Conservation (phyloP, 805 yeast genomes). For the Spencermartinsiella europaea region DNA sequence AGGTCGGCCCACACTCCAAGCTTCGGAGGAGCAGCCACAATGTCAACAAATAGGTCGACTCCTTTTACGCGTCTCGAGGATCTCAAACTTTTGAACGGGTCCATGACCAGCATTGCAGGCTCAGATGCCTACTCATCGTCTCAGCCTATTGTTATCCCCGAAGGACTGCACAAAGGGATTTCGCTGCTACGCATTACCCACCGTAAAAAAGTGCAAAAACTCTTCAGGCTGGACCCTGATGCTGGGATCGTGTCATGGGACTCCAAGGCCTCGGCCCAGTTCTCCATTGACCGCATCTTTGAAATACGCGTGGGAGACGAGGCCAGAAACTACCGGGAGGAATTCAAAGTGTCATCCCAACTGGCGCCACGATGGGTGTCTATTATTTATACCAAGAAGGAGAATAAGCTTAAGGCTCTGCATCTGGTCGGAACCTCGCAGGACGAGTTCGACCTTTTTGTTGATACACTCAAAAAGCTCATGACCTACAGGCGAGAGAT, state of each 20-base stretch:
- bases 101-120: background rate
- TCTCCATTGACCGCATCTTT: slow-evolving; percentile 58
- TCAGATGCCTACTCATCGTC: background rate
- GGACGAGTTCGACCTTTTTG: slow-evolving; percentile 49
- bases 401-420: slow-evolving; percentile 64
- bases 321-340: slow-evolving; percentile 83
- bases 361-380: slow-evolving; percentile 72
- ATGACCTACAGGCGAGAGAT: slow-evolving; percentile 54
- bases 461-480: slow-evolving; percentile 51
- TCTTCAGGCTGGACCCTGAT: slow-evolving; percentile 51
- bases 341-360: slow-evolving; percentile 65
- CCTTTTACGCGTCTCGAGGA: background rate
- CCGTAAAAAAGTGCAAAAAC: slow-evolving; percentile 56
- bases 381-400: slow-evolving; percentile 59
- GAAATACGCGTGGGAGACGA: slow-evolving; percentile 58
- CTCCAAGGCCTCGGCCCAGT: slow-evolving; percentile 39
- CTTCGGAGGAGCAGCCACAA: background rate
- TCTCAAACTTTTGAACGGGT: background rate
- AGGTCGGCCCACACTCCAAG: background rate
- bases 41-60: background rate
- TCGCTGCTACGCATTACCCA: slow-evolving; percentile 65
- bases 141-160: slow-evolving; percentile 37
- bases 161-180: slow-evolving; percentile 51
- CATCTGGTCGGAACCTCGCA: slow-evolving; percentile 62
- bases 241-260: slow-evolving; percentile 56